Evolutionary conservation across 2,329 filamentous ascomycete species (phyloP), one percentile per base, ranked within the genome.

Genomic region (Fusarium tuaranense): DNA sequence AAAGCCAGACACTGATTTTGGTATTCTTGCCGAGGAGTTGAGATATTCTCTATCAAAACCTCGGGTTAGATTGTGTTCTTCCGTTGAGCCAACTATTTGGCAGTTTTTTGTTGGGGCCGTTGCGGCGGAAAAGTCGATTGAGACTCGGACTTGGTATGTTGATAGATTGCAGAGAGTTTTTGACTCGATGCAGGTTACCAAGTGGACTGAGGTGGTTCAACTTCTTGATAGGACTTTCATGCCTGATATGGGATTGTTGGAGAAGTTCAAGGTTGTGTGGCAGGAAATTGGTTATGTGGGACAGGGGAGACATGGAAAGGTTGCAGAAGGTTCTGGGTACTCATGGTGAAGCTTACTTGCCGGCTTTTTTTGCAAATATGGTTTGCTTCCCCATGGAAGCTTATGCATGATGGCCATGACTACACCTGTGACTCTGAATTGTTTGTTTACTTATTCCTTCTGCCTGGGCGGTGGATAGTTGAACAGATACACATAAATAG

Each of bases 21-120:
- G 39, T 1, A 7, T 36, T 1, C 46, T 63, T 1, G 76, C 72
- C 6, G 63, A 67, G 14, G 57, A 62, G 2, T 13, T 78, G 2
- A 76, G 44, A 10, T 12, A 12, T 18, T 25, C 36, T 5, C 5
- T 78, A 2, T 36, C 58, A 0, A 32, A 70, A 2, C 74, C 76
- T 1, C 46, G 67, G 7, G 51, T 72, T 5, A 71, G 74, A 14
- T 65, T 77, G 7, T 77, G 72, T 16, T 66, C 72, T 5, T 73
- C 76, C 1, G 62, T 70, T 13, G 64, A 76, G 8, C 30, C 77
- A 1, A 46, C 76, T 1, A 46, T 77, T 9, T 77, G 74, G 74
- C 72, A 78, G 12, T 60, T 76, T 8, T 78, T 78, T 8, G 62
- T 78, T 7, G 76, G 76, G 1, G 74, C 70, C 0, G 65, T 65